phyloP scores from a whole-genome alignment of 2,329 filamentous ascomycete species.

The Clarireedia homoeocarpa region DNA sequence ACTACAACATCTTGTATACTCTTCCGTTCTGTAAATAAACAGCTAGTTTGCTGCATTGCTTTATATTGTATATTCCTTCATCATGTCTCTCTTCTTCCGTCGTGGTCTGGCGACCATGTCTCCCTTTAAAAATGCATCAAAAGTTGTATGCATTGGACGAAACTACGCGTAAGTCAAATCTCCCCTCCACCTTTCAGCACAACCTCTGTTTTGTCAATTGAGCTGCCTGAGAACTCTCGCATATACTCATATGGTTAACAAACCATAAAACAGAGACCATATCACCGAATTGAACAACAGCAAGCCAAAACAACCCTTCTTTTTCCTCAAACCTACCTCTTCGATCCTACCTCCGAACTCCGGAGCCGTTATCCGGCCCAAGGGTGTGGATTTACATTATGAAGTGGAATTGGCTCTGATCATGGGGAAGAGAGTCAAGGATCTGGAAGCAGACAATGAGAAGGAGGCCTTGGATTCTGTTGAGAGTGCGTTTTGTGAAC shows the following conservation, averaged over 20 bases:
- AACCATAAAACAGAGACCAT: slow-evolving; percentile 59
- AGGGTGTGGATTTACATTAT: slow-evolving; percentile 81
- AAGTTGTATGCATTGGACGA: slow-evolving; percentile 75
- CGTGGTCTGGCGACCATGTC: slow-evolving; percentile 32
- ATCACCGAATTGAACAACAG: slow-evolving; percentile 84
- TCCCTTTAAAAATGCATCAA: slow-evolving; percentile 44
- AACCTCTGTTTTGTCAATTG: slow-evolving; percentile 5
- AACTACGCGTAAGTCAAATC: slow-evolving; percentile 75
- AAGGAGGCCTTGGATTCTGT: slow-evolving; percentile 75
- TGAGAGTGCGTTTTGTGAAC: slow-evolving; percentile 48
- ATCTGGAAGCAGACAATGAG: slow-evolving; percentile 67
- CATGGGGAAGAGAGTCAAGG: slow-evolving; percentile 71
- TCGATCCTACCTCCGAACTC: slow-evolving; percentile 73
- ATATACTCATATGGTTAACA: not conserved
- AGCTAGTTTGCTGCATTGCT: not conserved
- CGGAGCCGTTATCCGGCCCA: slow-evolving; percentile 74
- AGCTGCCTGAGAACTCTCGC: not conserved
- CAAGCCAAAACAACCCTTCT: slow-evolving; percentile 91
- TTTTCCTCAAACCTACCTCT: slow-evolving; percentile 93
- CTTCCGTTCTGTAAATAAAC: not conserved
- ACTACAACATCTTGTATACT: not conserved
- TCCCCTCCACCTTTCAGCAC: slow-evolving; percentile 1
- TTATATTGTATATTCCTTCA: not conserved
- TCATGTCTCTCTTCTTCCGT: slow-evolving; percentile 27
- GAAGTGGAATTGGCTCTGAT: slow-evolving; percentile 91